Evolutionary conservation across 371 early-diverging fungal genomes (phyloP).

Genomic region (Mucor sp.): DNA sequence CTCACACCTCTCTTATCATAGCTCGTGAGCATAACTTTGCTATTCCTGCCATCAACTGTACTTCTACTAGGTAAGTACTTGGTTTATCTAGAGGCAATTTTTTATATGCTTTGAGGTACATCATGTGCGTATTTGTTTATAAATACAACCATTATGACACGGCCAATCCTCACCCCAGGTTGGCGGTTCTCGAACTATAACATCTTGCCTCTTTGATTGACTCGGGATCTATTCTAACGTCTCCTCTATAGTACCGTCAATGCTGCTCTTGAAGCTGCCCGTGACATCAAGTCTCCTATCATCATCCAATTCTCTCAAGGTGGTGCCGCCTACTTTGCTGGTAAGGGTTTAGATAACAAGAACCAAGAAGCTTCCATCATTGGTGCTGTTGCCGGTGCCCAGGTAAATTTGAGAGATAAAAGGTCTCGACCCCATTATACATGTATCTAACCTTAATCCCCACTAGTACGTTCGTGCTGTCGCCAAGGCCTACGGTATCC

Average conservation of each 20-base stretch:
- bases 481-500: constrained; percentile 88
- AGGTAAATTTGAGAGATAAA: constrained; percentile 23
- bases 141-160: not conserved
- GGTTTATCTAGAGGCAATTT: not conserved
- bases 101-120: not conserved
- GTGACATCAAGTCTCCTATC: constrained; percentile 86
- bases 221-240: not conserved
- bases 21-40: constrained; percentile 84
- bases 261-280: constrained; percentile 90
- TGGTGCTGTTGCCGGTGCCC: constrained; percentile 90
- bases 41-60: constrained; percentile 94
- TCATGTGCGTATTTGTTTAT: not conserved
- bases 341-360: constrained; percentile 88
- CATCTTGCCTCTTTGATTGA: not conserved
- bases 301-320: constrained; percentile 94
- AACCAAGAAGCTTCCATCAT: constrained; percentile 85
- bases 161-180: not conserved
- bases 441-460: not conserved
- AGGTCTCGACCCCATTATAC: not conserved
- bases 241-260: constrained; percentile 69
- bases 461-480: constrained; percentile 75
- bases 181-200: not conserved
- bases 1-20: constrained; percentile 2
- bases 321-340: constrained; percentile 86
- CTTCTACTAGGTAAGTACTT: constrained; percentile 67